Base-by-base conservation (phyloP, 2,329 filamentous ascomycete species). In the Simplicillium sp. region DNA sequence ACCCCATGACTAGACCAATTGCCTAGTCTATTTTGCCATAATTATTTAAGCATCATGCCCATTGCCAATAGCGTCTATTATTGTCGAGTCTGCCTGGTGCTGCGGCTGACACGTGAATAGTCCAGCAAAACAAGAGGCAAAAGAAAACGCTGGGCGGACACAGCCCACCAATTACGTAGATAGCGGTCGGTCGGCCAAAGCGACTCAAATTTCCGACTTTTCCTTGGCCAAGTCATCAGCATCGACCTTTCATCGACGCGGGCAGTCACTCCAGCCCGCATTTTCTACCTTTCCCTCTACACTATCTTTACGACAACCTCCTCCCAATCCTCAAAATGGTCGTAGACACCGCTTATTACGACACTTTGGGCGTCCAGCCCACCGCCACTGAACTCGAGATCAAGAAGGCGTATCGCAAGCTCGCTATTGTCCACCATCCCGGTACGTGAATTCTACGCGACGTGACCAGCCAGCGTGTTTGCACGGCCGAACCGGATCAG, bases 371-470 rank as follows among this genome's bases (percentile, higher is more conserved):
- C 57, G 88, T 96, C 55, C 71, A 82, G 66, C 82, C 87, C 50
- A 87, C 83, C 42, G 90, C 89, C 25, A 84, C 86, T 32, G 86
- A 90, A 61, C 76, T 95, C 38, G 88, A 96, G 60, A 96, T 96
- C 66, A 96, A 96, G 65, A 95, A 95, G 69, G 89, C 89, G 20
- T 96, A 96, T 66, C 80, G 89, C 59, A 96, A 90, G 67, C 76
- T 92, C 51, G 92, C 92, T 52, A 96, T 97, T 62, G 78, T 89
- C 51, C 87, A 94, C 55, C 90, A 96, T 62, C 87, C 87, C 48
- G 85, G 84, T 86, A 67, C 52, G 67, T 3, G 13, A 11, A 33
- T 38, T 31, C 36, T 34, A 31, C 42, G 13, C 44, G 4, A 32
- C 25, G 14, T 11, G 8, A 14, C 14, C 7, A 4, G 28, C 7